Percentiles rank a stretch among this genome's conserved stretches.
Evolutionary conservation across 371 early-diverging fungal species (phyloP).

Genomic region (Lichtheimia ornata): DNA sequence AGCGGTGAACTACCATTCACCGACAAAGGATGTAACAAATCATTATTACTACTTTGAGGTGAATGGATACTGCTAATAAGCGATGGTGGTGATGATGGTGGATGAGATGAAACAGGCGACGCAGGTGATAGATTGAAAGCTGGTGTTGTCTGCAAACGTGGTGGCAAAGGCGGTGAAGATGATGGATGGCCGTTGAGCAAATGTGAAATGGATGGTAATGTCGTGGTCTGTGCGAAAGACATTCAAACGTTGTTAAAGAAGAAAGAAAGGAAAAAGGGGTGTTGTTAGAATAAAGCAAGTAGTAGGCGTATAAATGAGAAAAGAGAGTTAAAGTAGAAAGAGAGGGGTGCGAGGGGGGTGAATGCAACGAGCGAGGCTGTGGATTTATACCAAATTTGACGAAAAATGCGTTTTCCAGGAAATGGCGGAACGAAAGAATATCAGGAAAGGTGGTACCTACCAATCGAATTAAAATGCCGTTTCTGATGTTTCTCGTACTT

Average conservation of each 20-base stretch:
- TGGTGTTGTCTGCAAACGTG: constrained; percentile 11
- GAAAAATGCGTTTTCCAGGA: constrained; percentile 29
- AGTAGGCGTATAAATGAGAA: neutral
- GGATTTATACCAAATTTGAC: constrained; percentile 20
- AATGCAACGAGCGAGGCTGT: neutral
- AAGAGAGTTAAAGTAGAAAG: constrained; percentile 9
- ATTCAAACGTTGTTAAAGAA: neutral
- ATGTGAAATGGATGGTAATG: constrained; percentile 35
- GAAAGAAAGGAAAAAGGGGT: constrained; percentile 11
- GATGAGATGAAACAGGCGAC: constrained; percentile 12
- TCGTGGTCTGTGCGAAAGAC: constrained; percentile 10
- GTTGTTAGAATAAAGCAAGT: neutral
- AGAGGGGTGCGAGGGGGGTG: constrained; percentile 2
- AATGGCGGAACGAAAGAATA: constrained; percentile 24
- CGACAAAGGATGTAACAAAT: constrained; percentile 22
- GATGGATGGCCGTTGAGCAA: constrained; percentile 26
- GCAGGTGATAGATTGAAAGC: constrained; percentile 12
- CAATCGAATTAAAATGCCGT: constrained; percentile 6
- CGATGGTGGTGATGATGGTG: constrained; percentile 6
- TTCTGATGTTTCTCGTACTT: constrained; percentile 29
- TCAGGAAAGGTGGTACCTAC: constrained; percentile 20
- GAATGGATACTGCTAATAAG: neutral
- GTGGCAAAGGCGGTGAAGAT: constrained; percentile 14
- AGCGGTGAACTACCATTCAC: constrained; percentile 5
- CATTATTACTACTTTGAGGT: constrained; percentile 20